Conservation (phyloP, 306 rosid genomes). For the Gleditsia sinensis region DNA sequence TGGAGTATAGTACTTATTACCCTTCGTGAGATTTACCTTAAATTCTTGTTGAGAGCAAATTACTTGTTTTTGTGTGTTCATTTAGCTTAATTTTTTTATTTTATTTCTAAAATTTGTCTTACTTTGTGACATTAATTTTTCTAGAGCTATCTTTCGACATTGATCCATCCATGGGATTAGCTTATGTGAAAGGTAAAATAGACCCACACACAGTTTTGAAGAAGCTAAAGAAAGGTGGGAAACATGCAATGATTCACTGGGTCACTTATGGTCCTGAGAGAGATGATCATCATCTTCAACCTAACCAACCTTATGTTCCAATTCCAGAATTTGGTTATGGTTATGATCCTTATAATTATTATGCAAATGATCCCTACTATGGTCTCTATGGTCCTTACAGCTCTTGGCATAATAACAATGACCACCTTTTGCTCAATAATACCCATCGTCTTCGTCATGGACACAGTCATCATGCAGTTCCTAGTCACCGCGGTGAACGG, state of each 20-base stretch:
- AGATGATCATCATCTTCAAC: background rate
- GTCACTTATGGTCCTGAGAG: conserved; percentile 4
- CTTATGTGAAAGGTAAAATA: conserved; percentile 28
- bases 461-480: background rate
- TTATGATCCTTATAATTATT: conserved; percentile 7
- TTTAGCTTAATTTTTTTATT: too few relatives aligned
- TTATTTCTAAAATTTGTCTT: background rate
- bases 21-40: too few relatives aligned
- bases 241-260: conserved; percentile 27
- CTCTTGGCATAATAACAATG: background rate
- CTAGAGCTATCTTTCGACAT: conserved; percentile 7
- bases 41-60: too few relatives aligned
- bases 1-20: too few relatives aligned
- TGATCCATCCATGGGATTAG: background rate
- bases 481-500: background rate
- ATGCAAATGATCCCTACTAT: background rate
- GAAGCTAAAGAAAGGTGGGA: conserved; percentile 12
- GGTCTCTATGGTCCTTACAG: background rate
- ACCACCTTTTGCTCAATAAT: background rate
- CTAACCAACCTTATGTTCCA: background rate
- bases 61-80: too few relatives aligned
- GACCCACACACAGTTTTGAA: background rate
- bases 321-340: background rate
- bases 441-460: background rate
- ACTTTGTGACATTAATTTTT: background rate